Percentiles rank a stretch among this genome's conserved stretches.
These are phyloP conservation scores for Taphrina flavorubra DNA, from an alignment of 1,139 yeast species.

Conservation along the genomic window DNA sequence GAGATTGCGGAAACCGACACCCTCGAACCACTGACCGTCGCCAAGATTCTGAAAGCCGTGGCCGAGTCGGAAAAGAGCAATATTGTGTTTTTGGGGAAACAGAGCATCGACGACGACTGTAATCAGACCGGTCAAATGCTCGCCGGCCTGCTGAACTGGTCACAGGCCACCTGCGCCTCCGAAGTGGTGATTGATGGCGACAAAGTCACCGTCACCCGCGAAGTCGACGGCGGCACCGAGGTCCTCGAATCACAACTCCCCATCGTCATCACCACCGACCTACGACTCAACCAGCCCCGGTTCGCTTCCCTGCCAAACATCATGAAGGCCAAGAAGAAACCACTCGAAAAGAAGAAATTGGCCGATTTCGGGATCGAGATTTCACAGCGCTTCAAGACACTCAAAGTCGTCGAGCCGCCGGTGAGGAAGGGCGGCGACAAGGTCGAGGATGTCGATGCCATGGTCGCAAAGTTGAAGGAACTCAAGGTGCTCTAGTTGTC, in stretches of 20 bases:
- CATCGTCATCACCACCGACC: conserved; percentile 84
- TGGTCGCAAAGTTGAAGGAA: conserved; percentile 77
- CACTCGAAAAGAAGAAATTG: conserved; percentile 71
- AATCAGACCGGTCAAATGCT: conserved; percentile 98
- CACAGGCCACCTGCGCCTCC: conserved; percentile 96
- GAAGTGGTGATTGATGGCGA: conserved; percentile 69
- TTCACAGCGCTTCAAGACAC: conserved; percentile 66
- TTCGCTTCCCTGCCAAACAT: conserved; percentile 91
- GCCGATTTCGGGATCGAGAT: conserved; percentile 74
- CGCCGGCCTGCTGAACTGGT: conserved; percentile 94
- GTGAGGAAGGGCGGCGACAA: conserved; percentile 79
- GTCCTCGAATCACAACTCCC: conserved; percentile 80
- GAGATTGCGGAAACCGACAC: conserved; percentile 69
- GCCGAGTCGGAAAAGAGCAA: conserved; percentile 75
- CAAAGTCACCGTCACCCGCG: conserved; percentile 80
- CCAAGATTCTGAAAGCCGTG: conserved; percentile 77
- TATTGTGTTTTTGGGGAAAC: conserved; percentile 88
- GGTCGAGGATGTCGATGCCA: conserved; percentile 81
- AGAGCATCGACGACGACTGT: conserved; percentile 92
- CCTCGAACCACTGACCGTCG: conserved; percentile 88
- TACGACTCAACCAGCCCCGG: conserved; percentile 91
- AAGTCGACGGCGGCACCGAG: conserved; percentile 94
- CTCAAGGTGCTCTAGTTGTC: conserved; percentile 50
- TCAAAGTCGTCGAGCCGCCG: conserved; percentile 85
- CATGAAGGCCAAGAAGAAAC: conserved; percentile 98